Percentiles rank a stretch among this genome's conserved stretches.
These are phyloP conservation scores for Miamiensis avidus DNA, from an alignment of 169 alveolate species.

Conservation along the genomic window DNA sequence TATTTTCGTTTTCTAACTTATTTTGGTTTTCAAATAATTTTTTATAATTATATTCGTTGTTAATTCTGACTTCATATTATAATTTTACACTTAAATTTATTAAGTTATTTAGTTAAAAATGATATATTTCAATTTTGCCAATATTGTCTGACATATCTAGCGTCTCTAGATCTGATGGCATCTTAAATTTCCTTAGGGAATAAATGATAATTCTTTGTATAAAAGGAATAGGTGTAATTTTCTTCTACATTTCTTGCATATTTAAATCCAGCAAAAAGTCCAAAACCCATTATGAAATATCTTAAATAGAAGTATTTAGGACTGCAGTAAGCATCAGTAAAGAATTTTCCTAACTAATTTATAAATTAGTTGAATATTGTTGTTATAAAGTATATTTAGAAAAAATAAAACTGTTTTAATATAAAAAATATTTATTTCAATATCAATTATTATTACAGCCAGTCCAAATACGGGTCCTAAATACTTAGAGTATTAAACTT, in stretches of 20 bases:
- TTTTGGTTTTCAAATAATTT: no score
- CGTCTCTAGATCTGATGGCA: constrained; percentile 13
- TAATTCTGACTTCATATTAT: no score
- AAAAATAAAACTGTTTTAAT: not conserved
- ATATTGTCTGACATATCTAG: constrained; percentile 11
- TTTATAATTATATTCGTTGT: no score
- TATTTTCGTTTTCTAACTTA: no score
- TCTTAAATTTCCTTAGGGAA: constrained; percentile 22
- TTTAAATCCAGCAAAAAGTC: constrained; percentile 12
- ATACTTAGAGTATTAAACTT: not conserved
- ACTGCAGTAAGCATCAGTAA: constrained; percentile 12
- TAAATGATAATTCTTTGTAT: constrained; percentile 1
- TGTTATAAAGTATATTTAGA: not conserved
- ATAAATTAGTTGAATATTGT: not conserved
- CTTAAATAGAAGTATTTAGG: constrained; percentile 31
- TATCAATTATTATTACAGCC: not conserved
- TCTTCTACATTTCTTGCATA: not conserved
- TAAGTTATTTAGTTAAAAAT: no score
- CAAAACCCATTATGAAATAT: not conserved
- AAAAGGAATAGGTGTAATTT: constrained; percentile 12
- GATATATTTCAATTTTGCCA: not conserved
- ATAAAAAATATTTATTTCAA: not conserved
- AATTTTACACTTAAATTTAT: no score
- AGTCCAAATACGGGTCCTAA: constrained; percentile 1
- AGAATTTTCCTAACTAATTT: constrained; percentile 2